These are phyloP conservation scores for Ceratocystis alfenasii DNA, from an alignment of 2,329 filamentous ascomycete species.

Conservation along the genomic window DNA sequence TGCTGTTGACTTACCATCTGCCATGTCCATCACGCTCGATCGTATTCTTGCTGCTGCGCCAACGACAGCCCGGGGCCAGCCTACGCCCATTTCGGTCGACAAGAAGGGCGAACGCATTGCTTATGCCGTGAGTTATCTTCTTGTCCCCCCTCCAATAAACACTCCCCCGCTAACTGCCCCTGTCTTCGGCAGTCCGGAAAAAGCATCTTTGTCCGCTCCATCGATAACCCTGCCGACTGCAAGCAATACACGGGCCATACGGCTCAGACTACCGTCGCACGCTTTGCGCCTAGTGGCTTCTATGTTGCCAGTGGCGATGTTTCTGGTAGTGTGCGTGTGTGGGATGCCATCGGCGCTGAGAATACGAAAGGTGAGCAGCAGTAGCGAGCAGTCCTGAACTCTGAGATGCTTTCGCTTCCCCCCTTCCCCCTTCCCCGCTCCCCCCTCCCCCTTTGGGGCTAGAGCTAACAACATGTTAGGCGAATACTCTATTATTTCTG, in stretches of 20 bases:
- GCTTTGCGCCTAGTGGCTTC: constrained; percentile 87
- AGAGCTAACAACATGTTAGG: constrained; percentile 32
- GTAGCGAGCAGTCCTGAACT: too few species aligned
- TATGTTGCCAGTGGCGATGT: constrained; percentile 89
- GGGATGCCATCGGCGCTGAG: constrained; percentile 76
- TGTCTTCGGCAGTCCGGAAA: constrained; percentile 60
- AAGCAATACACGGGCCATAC: constrained; percentile 92
- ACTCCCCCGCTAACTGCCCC: background rate
- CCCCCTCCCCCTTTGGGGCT: too few species aligned
- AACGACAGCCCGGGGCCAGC: constrained; percentile 69
- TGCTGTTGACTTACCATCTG: background rate
- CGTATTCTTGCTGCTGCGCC: constrained; percentile 78
- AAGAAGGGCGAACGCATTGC: constrained; percentile 82
- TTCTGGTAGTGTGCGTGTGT: constrained; percentile 73
- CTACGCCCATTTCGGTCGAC: constrained; percentile 79
- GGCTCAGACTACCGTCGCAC: constrained; percentile 75
- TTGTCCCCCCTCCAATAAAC: background rate
- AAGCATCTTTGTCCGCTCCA: constrained; percentile 89
- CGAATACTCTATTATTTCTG: constrained; percentile 88
- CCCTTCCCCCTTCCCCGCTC: too few species aligned
- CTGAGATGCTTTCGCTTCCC: too few species aligned
- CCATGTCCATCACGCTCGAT: constrained; percentile 45
- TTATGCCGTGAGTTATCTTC: constrained; percentile 59
- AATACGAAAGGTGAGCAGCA: constrained; percentile 56
- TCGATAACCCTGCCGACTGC: constrained; percentile 73